Base-by-base conservation (phyloP, 305 asterid species). In the Fraxinus nigra region DNA sequence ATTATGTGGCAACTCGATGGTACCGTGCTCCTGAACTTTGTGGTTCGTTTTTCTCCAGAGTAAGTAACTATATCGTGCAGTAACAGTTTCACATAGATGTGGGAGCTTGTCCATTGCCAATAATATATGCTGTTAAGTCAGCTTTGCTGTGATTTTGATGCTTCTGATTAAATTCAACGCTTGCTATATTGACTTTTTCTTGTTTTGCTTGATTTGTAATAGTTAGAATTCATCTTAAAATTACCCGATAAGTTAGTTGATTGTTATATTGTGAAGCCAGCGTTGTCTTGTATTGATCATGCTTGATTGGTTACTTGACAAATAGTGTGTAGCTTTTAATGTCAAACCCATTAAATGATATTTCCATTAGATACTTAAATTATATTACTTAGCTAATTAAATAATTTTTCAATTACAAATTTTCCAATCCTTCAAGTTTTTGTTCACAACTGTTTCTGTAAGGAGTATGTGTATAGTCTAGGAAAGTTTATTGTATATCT, bases 11-110 rank as follows among this genome's bases (percentile, higher is more conserved):
- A 35, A 95, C 99, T 78, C 97, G 97, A 85, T 95, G 98, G 98
- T 95, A 93, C 88, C 98, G 98, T 79, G 98, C 98, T 85, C 98
- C 98, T 83, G 98, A 95, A 85, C 97, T 95, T 85, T 95, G 99
- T 79, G 99, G 99, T 81, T 95, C 98, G 75, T 95, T 95, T 82
- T 95, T 89, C 85, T 95, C 98, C 85, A 93, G 87, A 89, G 99
- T 95, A 88, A 90, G 97, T 90, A 79, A 46, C 65, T 83, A 35
- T 76, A 46, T 78, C 70, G 26, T 51, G 38, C 5, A 14, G 43
- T 34, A 7, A 70, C 3, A 76, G 73, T 48, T 63, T 7, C 59
- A 65, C 46, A 56, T 33, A 65, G 69, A 38, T 75, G 54, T 59
- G 30, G 35, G 69, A 67, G 78, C 76, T 43, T 72, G 38, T 56